Evolutionary conservation across 352 stramenopile genomes (phyloP), one percentile per base, ranked within the genome.

Genomic region (Globisporangium orthogonon): DNA sequence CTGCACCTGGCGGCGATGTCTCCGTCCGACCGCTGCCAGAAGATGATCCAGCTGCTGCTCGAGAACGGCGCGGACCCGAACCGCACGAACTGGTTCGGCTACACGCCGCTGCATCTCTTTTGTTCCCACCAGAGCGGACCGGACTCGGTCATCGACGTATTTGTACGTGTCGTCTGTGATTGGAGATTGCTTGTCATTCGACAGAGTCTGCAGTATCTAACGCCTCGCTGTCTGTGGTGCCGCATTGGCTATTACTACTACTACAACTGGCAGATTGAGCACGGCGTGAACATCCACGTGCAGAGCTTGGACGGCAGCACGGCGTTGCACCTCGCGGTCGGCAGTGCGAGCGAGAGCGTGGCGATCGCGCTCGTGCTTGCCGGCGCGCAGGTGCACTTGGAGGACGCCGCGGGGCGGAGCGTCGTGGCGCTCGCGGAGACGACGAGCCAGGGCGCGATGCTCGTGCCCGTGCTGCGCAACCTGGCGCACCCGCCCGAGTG

Each of bases 281-380:
- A 93, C 35, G 80, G 80, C 17, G 74, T 68, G 18, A 82, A 83
- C 52, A 94, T 94, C 29, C 81, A 89, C 64, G 61, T 71, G 3
- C 85, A 94, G 56, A 91, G 85, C 62, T 64, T 94, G 18, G 85
- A 94, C 23, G 85, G 85, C 11, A 94, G 83, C 48, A 94, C 83
- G n/a, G 78, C 85, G 1, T 55, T 94, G 50, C 85, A 94, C 60
- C 68, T 94, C 5, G 74, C 82, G 9, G 83, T 94, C 28, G 85
- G 85, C 29, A 70, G 78, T 52, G 85, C 75, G 23, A 93, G 83
- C 56, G 72, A 94, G 58, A 71, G 80, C 15, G 71, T 92, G 4
- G 70, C 83, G 18, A 69, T 94, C 28, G 71, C 81, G 28, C 71
- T 94, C 3, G 85, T 91, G 7, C 78, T 74, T 46, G 77, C 81